phyloP scores from a whole-genome alignment of 75 land plant species.

The Pinus taeda region DNA sequence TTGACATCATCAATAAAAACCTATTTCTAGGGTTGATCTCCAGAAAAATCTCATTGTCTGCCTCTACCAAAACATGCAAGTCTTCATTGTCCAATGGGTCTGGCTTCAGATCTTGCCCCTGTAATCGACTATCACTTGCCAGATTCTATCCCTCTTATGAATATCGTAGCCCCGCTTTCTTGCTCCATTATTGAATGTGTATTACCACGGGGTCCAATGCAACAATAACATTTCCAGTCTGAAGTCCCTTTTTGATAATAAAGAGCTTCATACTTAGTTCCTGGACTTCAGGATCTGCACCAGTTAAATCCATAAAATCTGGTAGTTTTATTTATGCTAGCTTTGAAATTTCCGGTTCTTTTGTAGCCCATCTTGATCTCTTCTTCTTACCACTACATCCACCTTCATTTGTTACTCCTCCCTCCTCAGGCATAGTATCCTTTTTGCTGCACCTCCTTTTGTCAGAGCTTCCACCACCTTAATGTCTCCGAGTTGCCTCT shows the following conservation, averaged over 20 bases:
- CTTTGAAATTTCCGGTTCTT: slow-evolving; percentile 14
- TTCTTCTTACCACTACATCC: slow-evolving; percentile 10
- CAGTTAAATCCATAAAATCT: slow-evolving; percentile 11
- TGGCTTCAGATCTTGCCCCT: slow-evolving; percentile 3
- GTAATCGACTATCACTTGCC: background rate
- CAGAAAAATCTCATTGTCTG: slow-evolving; percentile 35
- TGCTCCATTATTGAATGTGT: slow-evolving; percentile 44
- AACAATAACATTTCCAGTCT: slow-evolving; percentile 15
- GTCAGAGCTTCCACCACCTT: slow-evolving; percentile 4
- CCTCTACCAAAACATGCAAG: slow-evolving; percentile 52
- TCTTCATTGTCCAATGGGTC: slow-evolving; percentile 34
- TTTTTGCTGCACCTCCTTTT: slow-evolving; percentile 22
- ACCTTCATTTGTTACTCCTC: slow-evolving; percentile 8
- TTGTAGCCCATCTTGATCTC: slow-evolving; percentile 32
- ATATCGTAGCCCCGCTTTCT: slow-evolving; percentile 50
- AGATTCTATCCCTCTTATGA: slow-evolving; percentile 39
- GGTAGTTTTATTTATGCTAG: slow-evolving; percentile 24
- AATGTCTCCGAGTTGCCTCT: background rate
- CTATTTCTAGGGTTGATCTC: slow-evolving; percentile 7
- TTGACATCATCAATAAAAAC: too few species aligned
- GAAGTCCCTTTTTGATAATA: slow-evolving; percentile 27
- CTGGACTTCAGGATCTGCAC: slow-evolving; percentile 23
- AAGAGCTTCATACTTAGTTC: slow-evolving; percentile 18
- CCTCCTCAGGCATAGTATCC: slow-evolving; percentile 83
- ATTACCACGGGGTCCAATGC: slow-evolving; percentile 46